Evolutionary conservation across 129 eudicot species (phyloP), one percentile per base, ranked within the genome.

Genomic region (Scalesia atractyloides): DNA sequence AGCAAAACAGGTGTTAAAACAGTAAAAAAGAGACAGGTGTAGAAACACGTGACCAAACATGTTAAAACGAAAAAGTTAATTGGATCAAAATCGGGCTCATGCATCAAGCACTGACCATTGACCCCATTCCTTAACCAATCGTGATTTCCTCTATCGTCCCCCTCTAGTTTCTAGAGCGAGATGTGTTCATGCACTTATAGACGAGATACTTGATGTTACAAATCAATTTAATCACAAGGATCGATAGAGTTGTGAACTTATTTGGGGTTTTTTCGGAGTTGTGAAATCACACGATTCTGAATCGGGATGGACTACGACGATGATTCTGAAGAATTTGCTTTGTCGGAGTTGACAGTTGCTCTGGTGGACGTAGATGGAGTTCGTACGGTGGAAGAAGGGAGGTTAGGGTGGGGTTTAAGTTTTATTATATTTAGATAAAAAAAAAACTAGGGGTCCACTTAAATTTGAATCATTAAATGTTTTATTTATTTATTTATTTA

Each of bases 261-360:
- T 53, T 73, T 61, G 91, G 96, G 68, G 68, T 78, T 50, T 83
- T 70, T 15, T 3, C 58, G 96, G 98, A 37, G 74, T 54, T 6
- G 86, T 92, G 19, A 77, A 82, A 16, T 80, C 91, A 0, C 85
- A 67, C 76, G 83, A 92, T 64, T 64, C 86, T 1, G 20, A 77
- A 48, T 71, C 88, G 17, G 80, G 80, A 5, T 76, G 83, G 82
- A 83, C 54, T 88, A 87, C 4, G 82, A 80, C 50, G 90, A 95
- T 0, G 89, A 84, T 73, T 89, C 81, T 12, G 96, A 89, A 73
- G 91, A 78, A 33, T 46, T 86, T 58, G 83, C 83, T 2, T 64
- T 75, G 18, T 41, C 78, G 1, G 80, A 87, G 30, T 56, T 87
- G 8, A 54, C 66, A 75, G 74, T 65, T 20, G 70, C 84, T 20